Percentiles rank a stretch among this genome's conserved stretches.
Conservation (phyloP, 306 rosid species). For the Argentina anserina region DNA sequence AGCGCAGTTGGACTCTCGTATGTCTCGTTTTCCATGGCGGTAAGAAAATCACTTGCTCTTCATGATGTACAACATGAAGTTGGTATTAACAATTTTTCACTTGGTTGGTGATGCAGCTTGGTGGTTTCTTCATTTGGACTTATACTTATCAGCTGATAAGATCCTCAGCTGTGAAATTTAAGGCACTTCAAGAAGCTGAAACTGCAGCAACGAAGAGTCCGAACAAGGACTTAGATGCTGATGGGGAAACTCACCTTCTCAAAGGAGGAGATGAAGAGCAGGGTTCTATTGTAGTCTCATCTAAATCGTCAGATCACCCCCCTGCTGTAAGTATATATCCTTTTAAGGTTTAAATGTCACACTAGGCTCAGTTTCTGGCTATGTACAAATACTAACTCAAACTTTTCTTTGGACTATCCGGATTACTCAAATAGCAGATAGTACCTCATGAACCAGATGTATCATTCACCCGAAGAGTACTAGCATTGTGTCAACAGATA, state of each 20-base stretch:
- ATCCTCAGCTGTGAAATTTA: slow-evolving; percentile 40
- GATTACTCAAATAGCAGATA: slow-evolving; percentile 30
- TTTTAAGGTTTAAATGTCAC: not conserved
- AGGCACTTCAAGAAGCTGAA: slow-evolving; percentile 49
- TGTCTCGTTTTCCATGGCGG: slow-evolving; percentile 94
- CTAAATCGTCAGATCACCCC: slow-evolving; percentile 25
- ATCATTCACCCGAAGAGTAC: slow-evolving; percentile 35
- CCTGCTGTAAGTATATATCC: slow-evolving; percentile 40
- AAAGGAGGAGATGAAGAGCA: slow-evolving; percentile 25
- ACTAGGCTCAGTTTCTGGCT: not conserved
- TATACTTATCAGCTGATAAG: slow-evolving; percentile 51
- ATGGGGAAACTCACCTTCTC: slow-evolving; percentile 54
- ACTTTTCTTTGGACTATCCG: slow-evolving; percentile 2
- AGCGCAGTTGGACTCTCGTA: slow-evolving; percentile 59
- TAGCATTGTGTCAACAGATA: slow-evolving; percentile 29
- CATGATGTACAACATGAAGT: slow-evolving; percentile 5
- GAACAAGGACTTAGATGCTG: slow-evolving; percentile 37
- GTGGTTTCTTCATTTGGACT: slow-evolving; percentile 85
- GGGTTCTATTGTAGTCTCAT: slow-evolving; percentile 23
- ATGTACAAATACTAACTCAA: not conserved
- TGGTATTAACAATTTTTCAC: not conserved
- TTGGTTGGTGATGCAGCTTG: slow-evolving; percentile 49
- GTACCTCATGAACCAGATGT: slow-evolving; percentile 27
- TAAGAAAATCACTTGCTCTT: slow-evolving; percentile 19
- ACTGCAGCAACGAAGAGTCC: slow-evolving; percentile 23